Evolutionary conservation across 1,139 yeast genomes (phyloP).

Genomic region (Pichia sp.): DNA sequence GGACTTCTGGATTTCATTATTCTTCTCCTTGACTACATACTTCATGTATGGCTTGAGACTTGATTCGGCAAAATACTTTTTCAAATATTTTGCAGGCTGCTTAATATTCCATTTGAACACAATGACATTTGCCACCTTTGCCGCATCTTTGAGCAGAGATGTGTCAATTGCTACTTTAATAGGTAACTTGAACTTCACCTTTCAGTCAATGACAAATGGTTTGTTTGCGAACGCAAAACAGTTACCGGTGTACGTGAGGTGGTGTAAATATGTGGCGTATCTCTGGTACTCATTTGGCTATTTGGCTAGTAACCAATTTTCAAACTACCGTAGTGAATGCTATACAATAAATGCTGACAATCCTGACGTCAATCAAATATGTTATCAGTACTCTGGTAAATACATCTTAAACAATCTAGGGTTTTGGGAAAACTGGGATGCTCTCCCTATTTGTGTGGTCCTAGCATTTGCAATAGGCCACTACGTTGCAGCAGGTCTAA

Average conservation of each 20-base stretch:
- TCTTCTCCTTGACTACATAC: conserved; percentile 59
- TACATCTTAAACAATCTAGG: conserved; percentile 57
- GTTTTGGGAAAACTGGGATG: conserved; percentile 60
- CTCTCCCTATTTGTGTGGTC: conserved; percentile 58
- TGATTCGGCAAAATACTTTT: conserved; percentile 45
- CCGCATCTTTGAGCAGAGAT: conserved; percentile 59
- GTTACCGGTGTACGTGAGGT: conserved; percentile 82
- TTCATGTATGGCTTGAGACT: conserved; percentile 74
- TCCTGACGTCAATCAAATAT: conserved; percentile 24
- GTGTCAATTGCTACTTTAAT: conserved; percentile 62
- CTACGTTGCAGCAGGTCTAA: conserved; percentile 44
- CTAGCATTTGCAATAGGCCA: conserved; percentile 59
- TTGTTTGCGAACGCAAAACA: conserved; percentile 68
- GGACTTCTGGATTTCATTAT: conserved; percentile 60
- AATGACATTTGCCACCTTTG: conserved; percentile 51
- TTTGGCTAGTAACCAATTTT: conserved; percentile 58
- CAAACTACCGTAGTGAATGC: conserved; percentile 41
- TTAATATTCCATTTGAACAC: conserved; percentile 55
- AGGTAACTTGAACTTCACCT: conserved; percentile 60
- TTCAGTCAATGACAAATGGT: conserved; percentile 78
- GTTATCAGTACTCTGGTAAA: conserved; percentile 41
- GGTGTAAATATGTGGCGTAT: conserved; percentile 74
- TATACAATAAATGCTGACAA: conserved; percentile 36
- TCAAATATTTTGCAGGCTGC: conserved; percentile 56
- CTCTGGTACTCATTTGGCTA: conserved; percentile 80